Base-by-base conservation (phyloP, 2,329 filamentous ascomycete species). In the Fusarium gaditjirri region DNA sequence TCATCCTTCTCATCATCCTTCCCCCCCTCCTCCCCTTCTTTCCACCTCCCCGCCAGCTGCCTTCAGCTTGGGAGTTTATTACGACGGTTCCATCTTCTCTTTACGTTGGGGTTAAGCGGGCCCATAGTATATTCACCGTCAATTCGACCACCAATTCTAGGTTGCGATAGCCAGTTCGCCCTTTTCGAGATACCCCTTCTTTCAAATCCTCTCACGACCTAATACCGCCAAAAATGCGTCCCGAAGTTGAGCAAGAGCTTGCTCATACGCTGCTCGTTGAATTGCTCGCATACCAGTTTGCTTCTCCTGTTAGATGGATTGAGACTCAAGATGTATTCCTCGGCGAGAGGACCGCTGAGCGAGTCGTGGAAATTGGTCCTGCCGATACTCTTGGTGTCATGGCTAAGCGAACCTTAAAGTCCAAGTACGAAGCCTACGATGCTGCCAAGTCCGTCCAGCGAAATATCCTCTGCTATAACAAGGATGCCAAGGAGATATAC, bases 271-370 rank as follows among this genome's bases (percentile, higher is more conserved):
- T 99, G 84, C 93, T 99, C 81, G 94, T 99, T 75, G 96, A 99
- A 91, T 93, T 99, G 74, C 91, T 99, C 77, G 96, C 96, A 87
- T 99, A 98, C 85, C 96, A 99, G 83, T 99, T 99, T 84, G 96
- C 96, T 78, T 98, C 95, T 60, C 96, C 96, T 55, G 96, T 99
- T 78, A 92, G 96, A 91, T 99, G 96, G 96, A 99, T 99, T 84
- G 96, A 99, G 86, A 99, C 96, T 61, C 96, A 99, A 86, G 96
- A 99, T 95, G 96, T 99, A 78, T 96, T 99, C 80, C 93, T 99
- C 77, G 95, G 93, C 74, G 94, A 98, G 84, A 96, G 97, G 86
- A 93, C 91, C 57, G 97, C 96, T 55, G 96, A 99, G 88, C 92
- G 96, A 80, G 97, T 99, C 80, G 96, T 99, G 78, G 96, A 99